These are phyloP conservation scores for Reticulascus tulasneorum DNA, from an alignment of 2,329 filamentous ascomycete genomes.

Conservation along the genomic window DNA sequence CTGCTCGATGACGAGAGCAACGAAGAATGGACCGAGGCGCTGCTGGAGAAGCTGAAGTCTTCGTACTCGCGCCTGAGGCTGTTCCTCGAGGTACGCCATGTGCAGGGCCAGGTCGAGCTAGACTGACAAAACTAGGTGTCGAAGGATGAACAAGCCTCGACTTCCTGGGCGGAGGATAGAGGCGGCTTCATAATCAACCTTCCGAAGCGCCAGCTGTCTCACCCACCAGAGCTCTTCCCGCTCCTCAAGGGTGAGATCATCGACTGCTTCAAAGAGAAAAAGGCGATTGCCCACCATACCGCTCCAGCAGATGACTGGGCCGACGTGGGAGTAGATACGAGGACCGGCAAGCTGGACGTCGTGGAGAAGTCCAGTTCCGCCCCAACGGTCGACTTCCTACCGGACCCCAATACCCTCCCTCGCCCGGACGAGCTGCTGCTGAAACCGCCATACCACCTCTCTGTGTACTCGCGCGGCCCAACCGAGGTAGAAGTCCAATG, in stretches of 20 bases:
- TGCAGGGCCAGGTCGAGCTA: not conserved
- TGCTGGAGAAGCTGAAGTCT: constrained; percentile 32
- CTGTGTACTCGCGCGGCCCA: constrained; percentile 26
- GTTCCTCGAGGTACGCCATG: constrained; percentile 29
- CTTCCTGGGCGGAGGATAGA: constrained; percentile 32
- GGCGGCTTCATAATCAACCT: constrained; percentile 34
- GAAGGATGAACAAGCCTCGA: constrained; percentile 22
- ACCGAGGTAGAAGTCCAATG: constrained; percentile 37
- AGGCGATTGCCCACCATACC: constrained; percentile 5
- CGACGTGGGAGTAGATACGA: constrained; percentile 31
- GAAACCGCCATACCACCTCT: constrained; percentile 44
- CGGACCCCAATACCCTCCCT: constrained; percentile 34
- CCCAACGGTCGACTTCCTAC: constrained; percentile 28
- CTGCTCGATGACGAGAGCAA: constrained; percentile 37
- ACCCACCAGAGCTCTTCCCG: constrained; percentile 28
- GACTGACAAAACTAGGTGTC: constrained; percentile 13
- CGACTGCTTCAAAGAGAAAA: constrained; percentile 28
- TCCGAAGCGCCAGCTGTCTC: constrained; percentile 26
- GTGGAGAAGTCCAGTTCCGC: not conserved
- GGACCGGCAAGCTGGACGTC: constrained; percentile 17
- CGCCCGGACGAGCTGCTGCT: constrained; percentile 44
- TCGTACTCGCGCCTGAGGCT: constrained; percentile 24
- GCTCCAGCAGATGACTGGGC: constrained; percentile 38
- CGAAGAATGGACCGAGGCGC: constrained; percentile 35
- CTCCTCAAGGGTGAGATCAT: constrained; percentile 31